These are phyloP conservation scores for Aegilops bicornis DNA, from an alignment of 176 grass and related monocot genomes.

Conservation along the genomic window DNA sequence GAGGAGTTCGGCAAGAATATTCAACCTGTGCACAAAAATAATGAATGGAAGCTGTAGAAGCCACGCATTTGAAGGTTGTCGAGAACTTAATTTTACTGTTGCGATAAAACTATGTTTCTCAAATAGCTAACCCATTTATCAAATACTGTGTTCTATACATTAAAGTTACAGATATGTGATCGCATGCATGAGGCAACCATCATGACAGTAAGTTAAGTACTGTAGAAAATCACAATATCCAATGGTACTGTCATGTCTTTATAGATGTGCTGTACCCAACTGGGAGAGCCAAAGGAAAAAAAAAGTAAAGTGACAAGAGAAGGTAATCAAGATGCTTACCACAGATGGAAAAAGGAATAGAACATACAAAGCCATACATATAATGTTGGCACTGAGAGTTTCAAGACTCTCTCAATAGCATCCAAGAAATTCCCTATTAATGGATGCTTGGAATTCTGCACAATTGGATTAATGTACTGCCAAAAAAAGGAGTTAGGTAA, in stretches of 20 bases:
- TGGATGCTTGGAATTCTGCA: constrained; percentile 95
- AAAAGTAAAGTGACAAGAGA: not conserved
- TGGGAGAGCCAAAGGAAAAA: not conserved
- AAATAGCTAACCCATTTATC: not conserved
- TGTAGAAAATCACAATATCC: not conserved
- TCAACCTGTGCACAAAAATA: constrained; percentile 58
- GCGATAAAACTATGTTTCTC: not conserved
- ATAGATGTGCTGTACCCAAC: not conserved
- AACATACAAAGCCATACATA: constrained; percentile 99
- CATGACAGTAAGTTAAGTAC: not conserved
- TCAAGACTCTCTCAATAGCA: constrained; percentile 96
- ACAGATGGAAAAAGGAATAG: constrained; percentile 99
- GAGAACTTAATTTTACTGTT: not conserved
- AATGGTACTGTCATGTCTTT: not conserved
- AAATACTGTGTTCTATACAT: not conserved
- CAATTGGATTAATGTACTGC: constrained; percentile 98
- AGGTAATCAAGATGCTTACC: constrained; percentile 55
- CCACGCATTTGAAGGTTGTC: not conserved
- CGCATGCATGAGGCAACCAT: not conserved
- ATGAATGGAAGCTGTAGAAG: constrained; percentile 18
- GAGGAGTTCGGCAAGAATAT: constrained; percentile 91
- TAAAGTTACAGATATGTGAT: not conserved
- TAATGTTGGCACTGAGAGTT: constrained; percentile 88
- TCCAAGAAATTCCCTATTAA: constrained; percentile 85
- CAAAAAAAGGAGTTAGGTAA: constrained; percentile 11